Conservation (phyloP, 2,329 filamentous ascomycete species). For the Botryotinia calthae region DNA sequence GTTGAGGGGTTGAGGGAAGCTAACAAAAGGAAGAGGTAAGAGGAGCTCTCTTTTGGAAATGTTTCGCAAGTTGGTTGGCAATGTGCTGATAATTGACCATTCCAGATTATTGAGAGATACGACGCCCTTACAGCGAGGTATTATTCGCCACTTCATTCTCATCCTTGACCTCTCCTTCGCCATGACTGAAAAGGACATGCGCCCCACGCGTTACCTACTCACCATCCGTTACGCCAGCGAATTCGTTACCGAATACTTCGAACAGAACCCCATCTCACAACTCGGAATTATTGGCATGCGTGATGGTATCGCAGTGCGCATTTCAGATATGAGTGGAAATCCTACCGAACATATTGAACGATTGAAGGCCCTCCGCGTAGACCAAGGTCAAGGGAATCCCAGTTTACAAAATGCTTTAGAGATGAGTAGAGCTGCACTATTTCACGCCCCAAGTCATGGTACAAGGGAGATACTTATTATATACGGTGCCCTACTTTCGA, state of each 20-base stretch:
- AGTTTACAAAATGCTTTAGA: constrained; percentile 93
- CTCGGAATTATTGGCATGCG: constrained; percentile 90
- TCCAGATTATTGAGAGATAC: constrained; percentile 83
- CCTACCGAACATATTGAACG: constrained; percentile 82
- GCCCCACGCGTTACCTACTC: constrained; percentile 81
- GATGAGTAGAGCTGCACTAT: constrained; percentile 90
- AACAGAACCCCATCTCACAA: constrained; percentile 97
- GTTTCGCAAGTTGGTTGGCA: not conserved
- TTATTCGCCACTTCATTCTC: constrained; percentile 92
- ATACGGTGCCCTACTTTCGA: constrained; percentile 84
- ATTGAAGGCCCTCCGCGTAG: constrained; percentile 63
- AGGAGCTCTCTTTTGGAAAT: not conserved
- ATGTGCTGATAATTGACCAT: constrained; percentile 6
- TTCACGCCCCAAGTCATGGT: constrained; percentile 87
- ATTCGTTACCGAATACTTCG: constrained; percentile 93
- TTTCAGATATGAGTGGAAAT: constrained; percentile 90
- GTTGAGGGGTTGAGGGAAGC: constrained; percentile 76
- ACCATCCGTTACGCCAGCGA: constrained; percentile 78
- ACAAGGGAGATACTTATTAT: constrained; percentile 90
- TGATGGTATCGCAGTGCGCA: constrained; percentile 80
- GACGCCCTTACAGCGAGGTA: constrained; percentile 90
- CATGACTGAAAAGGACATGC: constrained; percentile 92
- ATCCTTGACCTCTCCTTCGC: constrained; percentile 89
- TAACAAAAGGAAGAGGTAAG: constrained; percentile 71
- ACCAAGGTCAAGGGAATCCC: constrained; percentile 70